These are phyloP conservation scores for Lichtheimia hyalospora DNA, from an alignment of 371 early-diverging fungal genomes.

Conservation along the genomic window DNA sequence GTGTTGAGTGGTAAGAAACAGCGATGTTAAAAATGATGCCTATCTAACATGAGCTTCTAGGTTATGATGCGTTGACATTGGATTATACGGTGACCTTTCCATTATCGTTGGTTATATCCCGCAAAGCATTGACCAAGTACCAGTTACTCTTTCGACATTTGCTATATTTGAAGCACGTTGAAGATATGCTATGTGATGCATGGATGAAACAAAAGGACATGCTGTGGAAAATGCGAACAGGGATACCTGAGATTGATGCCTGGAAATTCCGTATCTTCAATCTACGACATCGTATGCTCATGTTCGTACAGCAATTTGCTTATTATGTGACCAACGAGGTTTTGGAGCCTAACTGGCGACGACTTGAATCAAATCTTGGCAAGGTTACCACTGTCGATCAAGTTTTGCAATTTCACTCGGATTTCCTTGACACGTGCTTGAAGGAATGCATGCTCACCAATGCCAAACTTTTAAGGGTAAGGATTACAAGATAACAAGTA, in stretches of 20 bases:
- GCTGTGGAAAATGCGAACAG: slow-evolving; percentile 31
- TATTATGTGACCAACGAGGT: slow-evolving; percentile 88
- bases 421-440: slow-evolving; percentile 67
- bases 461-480: slow-evolving; percentile 75
- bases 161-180: slow-evolving; percentile 81
- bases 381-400: slow-evolving; percentile 74
- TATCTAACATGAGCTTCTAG: slow-evolving; percentile 22
- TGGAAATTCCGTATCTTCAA: slow-evolving; percentile 68
- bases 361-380: slow-evolving; percentile 56
- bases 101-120: slow-evolving; percentile 82
- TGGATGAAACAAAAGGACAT: slow-evolving; percentile 71
- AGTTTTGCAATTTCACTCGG: slow-evolving; percentile 76
- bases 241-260: slow-evolving; percentile 37
- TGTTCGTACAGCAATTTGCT: slow-evolving; percentile 81
- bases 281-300: slow-evolving; percentile 78
- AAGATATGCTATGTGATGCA: slow-evolving; percentile 69
- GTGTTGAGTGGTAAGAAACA: slow-evolving; percentile 20
- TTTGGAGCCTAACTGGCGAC: slow-evolving; percentile 84
- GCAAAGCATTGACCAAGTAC: slow-evolving; percentile 84
- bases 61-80: slow-evolving; percentile 78
- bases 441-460: slow-evolving; percentile 91
- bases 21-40: neutral
- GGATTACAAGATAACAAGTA: neutral
- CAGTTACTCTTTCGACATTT: slow-evolving; percentile 90
- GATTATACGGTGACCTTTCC: slow-evolving; percentile 85